Evolutionary conservation across 2,329 filamentous ascomycete genomes (phyloP).

Genomic region (Ramichloridium luteum): DNA sequence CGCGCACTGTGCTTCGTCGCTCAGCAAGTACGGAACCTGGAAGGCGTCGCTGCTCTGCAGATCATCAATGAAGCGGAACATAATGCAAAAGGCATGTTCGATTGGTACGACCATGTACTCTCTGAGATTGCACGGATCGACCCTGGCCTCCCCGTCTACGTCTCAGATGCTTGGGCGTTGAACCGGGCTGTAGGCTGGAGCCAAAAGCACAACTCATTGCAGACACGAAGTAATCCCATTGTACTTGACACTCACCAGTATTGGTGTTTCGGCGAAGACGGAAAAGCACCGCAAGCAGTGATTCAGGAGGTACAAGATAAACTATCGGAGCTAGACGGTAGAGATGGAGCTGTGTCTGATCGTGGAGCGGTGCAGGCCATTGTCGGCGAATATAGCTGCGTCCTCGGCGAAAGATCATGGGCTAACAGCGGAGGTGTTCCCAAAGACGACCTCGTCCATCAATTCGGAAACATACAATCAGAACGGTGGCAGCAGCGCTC

Average conservation of each 20-base stretch:
- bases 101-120: constrained; percentile 44
- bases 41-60: constrained; percentile 44
- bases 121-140: constrained; percentile 37
- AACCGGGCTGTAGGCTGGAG: constrained; percentile 34
- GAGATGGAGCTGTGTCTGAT: constrained; percentile 37
- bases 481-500: constrained; percentile 37
- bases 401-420: constrained; percentile 41
- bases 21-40: constrained; percentile 32
- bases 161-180: constrained; percentile 48
- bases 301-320: constrained; percentile 34
- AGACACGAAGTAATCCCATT: constrained; percentile 30
- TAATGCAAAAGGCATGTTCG: constrained; percentile 40
- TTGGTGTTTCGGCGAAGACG: constrained; percentile 44
- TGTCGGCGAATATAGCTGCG: constrained; percentile 48
- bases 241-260: constrained; percentile 49
- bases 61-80: constrained; percentile 45
- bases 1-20: constrained; percentile 40
- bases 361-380: constrained; percentile 40
- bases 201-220: constrained; percentile 16
- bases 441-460: constrained; percentile 29
- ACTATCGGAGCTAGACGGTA: constrained; percentile 34
- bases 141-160: constrained; percentile 40
- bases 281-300: constrained; percentile 40
- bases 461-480: constrained; percentile 40
- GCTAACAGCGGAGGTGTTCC: constrained; percentile 23